Base-by-base conservation (phyloP, 495 filamentous ascomycete species). In the Hyaloscypha hepaticicola region DNA sequence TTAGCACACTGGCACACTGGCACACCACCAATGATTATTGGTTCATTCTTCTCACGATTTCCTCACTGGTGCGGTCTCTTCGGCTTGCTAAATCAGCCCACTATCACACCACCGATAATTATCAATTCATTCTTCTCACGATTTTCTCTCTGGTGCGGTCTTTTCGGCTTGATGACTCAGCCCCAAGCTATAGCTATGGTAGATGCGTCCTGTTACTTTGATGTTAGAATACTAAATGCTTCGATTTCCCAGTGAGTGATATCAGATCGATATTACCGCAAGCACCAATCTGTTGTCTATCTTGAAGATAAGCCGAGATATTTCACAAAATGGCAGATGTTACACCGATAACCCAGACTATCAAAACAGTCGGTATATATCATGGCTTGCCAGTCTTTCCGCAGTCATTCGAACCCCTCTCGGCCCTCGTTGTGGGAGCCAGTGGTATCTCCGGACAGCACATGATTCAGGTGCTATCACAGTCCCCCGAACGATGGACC, bases 351-450 rank as follows among this genome's bases (percentile, higher is more conserved):
- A 51, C 19, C 48, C 48, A 51, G 48, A n/a, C 48, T 7, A 51
- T 51, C 22, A 51, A 51, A n/a, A 51, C 48, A 6, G 48, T 24
- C 50, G 79, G 78, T 55, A 80, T 80, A 66, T 78, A 77, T 68
- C 75, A 79, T 63, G 77, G 78, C 41, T 73, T 84, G 0, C 82
- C 80, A 6, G 69, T 73, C 22, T 82, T 77, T 64, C 14, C 69
- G 1, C 66, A 76, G 5, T 29, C 25, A n/a, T 14, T 26, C 31
- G 25, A 58, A 33, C 73, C 73, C 49, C 70, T 83, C 14, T 82
- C 77, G 1, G 81, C 82, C 1, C 72, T 85, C 53, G 77, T 85
- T 21, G 78, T 80, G 1, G 82, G 83, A 9, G 79, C 80, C 27
- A 85, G 79, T 72, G 82, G 76, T 19, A 80, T 81, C 49, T 80